A percentile compares a stretch with the other conserved stretches of the same genome.
Conservation (phyloP, 768 basidiomycete genomes). For the Cantharellus anzutake region DNA sequence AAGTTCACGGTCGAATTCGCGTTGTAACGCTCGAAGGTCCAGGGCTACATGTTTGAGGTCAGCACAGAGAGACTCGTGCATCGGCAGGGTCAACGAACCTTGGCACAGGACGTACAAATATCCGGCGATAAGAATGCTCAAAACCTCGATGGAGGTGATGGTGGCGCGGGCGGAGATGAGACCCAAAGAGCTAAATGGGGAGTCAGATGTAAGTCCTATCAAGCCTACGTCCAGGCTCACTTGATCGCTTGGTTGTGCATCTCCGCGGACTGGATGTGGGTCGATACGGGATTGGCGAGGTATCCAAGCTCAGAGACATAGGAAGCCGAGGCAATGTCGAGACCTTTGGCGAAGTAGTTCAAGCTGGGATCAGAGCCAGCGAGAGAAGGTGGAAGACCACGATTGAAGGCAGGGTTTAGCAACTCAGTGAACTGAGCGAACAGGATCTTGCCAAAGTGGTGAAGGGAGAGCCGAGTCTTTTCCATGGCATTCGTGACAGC, state of each 20-base stretch:
- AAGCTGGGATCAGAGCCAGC: constrained; percentile 65
- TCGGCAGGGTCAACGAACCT: constrained; percentile 5
- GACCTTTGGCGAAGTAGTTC: constrained; percentile 68
- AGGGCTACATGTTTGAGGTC: constrained; percentile 4
- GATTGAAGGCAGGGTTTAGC: constrained; percentile 61
- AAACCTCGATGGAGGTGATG: constrained; percentile 55
- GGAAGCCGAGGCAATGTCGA: constrained; percentile 69
- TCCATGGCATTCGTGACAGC: constrained; percentile 76
- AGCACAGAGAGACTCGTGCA: too few relatives aligned
- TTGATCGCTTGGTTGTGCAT: constrained; percentile 90
- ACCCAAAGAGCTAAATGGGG: constrained; percentile 44
- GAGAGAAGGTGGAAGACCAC: constrained; percentile 62
- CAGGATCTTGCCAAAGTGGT: constrained; percentile 49
- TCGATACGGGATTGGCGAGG: constrained; percentile 68
- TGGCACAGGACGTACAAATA: constrained; percentile 68
- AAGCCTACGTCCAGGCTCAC: constrained; percentile 23
- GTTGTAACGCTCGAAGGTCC: constrained; percentile 60
- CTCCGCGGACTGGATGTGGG: constrained; percentile 71
- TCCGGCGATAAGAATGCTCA: constrained; percentile 51
- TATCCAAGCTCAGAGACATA: constrained; percentile 69
- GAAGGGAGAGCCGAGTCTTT: constrained; percentile 55
- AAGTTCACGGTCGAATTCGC: constrained; percentile 37
- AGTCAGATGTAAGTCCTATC: background rate
- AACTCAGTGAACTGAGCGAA: constrained; percentile 55
- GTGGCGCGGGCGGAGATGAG: constrained; percentile 75